Base-by-base conservation (phyloP, 2,329 filamentous ascomycete species). In the Colletotrichum sublineola region DNA sequence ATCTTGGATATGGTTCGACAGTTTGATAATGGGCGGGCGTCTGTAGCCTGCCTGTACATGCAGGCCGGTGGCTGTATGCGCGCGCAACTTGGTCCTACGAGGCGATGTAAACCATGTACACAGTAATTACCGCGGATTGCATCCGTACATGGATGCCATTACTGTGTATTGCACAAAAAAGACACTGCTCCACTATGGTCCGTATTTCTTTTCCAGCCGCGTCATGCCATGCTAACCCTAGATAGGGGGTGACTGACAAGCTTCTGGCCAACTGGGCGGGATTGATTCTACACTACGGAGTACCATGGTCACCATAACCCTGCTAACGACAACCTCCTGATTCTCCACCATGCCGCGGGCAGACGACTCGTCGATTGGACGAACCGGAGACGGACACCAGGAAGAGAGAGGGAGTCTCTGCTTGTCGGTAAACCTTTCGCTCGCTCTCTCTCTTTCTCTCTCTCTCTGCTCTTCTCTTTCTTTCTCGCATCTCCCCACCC, bases 171-270 rank as follows among this genome's bases (percentile, higher is more conserved):
- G 42, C 42, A 18, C 42, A 44, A 44, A 15, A 20, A 42, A 52
- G 24, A 53, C 40, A 9, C 24, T 50, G 33, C 40, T 58, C 68
- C 68, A 71, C 68, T 12, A 5, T 40, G 57, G 44, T 18, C 57
- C 57, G 63, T 64, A 55, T 72, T 72, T 72, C 66, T 40, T 46
- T 53, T 53, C 46, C 48, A 64, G 58, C 65, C 52, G 65, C 44
- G 65, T 58, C 69, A 72, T 68, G 65, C 69, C 69, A 72, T 68
- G 65, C 69, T 36, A 24, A 60, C 52, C 57, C 60, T 46, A 29
- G 69, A 69, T 52, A 48, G 46, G 44, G 68, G 64, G 42, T 68
- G 42, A 58, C 65, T 46, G n/a, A 60, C 52, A 72, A 68, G 69
- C 65, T 72, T 72, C 65, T 40, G 44, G 44, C 38, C 29, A 48